Evolutionary conservation across 805 yeast genomes (phyloP).

Genomic region (Candida ulmi): DNA sequence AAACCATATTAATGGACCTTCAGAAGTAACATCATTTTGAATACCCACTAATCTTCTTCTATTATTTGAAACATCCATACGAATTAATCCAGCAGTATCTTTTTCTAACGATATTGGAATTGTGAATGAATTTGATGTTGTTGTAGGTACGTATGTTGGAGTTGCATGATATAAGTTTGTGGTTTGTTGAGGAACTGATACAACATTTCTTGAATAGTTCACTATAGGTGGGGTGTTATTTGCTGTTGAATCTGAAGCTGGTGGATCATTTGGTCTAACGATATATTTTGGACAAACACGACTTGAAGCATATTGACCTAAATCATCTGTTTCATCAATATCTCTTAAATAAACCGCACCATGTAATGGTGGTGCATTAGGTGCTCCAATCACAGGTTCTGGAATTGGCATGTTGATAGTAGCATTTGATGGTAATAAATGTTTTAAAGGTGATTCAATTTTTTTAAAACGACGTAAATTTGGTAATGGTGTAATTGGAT

Average conservation of each 20-base stretch:
- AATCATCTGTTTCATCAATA: constrained; percentile 71
- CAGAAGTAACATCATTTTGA: constrained; percentile 8
- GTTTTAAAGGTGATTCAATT: constrained; percentile 80
- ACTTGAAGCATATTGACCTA: constrained; percentile 65
- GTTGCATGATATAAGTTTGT: constrained; percentile 21
- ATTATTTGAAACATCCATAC: constrained; percentile 28
- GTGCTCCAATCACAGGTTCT: constrained; percentile 73
- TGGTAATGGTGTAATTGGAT: constrained; percentile 67
- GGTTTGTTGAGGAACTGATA: constrained; percentile 3
- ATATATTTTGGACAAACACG: constrained; percentile 38
- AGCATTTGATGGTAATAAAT: constrained; percentile 71
- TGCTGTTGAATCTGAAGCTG: constrained; percentile 18
- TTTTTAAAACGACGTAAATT: constrained; percentile 66
- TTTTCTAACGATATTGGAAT: constrained; percentile 21
- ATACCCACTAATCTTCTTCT: constrained; percentile 21
- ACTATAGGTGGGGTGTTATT: constrained; percentile 13
- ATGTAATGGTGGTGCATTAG: constrained; percentile 88
- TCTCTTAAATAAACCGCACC: constrained; percentile 87
- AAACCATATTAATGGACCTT: constrained; percentile 55
- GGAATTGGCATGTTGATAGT: constrained; percentile 71
- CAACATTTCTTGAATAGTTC: constrained; percentile 19
- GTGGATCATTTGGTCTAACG: constrained; percentile 37
- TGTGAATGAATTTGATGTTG: constrained; percentile 28
- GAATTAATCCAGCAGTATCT: constrained; percentile 21
- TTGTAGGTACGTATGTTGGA: constrained; percentile 19